A percentile compares a stretch with the other conserved stretches of the same genome.
Evolutionary conservation across 1,284 basidiomycete genomes (phyloP).

Genomic region (Ustilago trichophora): DNA sequence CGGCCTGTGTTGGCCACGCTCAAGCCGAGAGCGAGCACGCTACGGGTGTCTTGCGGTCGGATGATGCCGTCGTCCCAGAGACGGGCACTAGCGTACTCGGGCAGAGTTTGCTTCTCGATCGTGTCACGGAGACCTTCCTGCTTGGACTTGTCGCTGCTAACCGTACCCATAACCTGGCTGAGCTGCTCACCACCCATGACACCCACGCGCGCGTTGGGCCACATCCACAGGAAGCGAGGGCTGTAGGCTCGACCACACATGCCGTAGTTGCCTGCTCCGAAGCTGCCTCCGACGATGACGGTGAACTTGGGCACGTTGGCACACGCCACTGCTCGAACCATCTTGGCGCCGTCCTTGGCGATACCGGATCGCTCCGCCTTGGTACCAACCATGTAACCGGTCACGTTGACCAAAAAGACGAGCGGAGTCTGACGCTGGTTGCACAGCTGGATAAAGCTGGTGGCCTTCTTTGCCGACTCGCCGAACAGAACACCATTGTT

Average conservation of each 20-base stretch:
- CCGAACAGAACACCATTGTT: conserved; percentile 96
- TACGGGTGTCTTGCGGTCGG: conserved; percentile 86
- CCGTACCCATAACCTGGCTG: conserved; percentile 87
- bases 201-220: conserved; percentile 94
- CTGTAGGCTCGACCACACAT: conserved; percentile 74
- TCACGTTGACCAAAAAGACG: conserved; percentile 92
- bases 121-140: conserved; percentile 74
- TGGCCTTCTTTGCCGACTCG: conserved; percentile 89
- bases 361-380: conserved; percentile 92
- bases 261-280: conserved; percentile 88
- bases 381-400: conserved; percentile 89
- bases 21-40: conserved; percentile 84
- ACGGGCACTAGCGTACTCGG: conserved; percentile 85
- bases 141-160: conserved; percentile 70
- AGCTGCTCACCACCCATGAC: conserved; percentile 96
- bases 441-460: conserved; percentile 93
- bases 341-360: conserved; percentile 96
- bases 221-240: conserved; percentile 95
- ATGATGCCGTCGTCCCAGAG: conserved; percentile 97
- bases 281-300: conserved; percentile 91
- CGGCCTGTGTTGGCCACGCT: conserved; percentile 72
- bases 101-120: conserved; percentile 86
- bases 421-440: conserved; percentile 89
- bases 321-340: conserved; percentile 94
- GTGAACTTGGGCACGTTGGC: conserved; percentile 94